phyloP scores from a whole-genome alignment of 257 asterid genomes.

The Solanum bukasovii region DNA sequence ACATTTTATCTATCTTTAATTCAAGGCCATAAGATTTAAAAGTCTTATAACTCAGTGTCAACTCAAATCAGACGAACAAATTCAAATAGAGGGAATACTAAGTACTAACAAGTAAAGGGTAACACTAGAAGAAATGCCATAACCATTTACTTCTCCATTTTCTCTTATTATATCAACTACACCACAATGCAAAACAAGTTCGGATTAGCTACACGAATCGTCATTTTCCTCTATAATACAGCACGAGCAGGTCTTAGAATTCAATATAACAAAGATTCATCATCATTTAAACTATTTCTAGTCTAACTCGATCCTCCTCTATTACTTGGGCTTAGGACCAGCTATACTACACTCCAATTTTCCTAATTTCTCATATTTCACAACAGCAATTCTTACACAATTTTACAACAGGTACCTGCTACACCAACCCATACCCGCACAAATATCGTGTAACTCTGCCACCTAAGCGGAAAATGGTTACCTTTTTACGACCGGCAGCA shows the following conservation, averaged over 20 bases:
- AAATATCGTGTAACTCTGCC: background rate
- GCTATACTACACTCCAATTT: background rate
- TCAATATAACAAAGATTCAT: background rate
- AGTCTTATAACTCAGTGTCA: background rate
- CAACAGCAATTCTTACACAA: background rate
- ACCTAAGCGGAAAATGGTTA: background rate
- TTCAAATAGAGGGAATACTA: background rate
- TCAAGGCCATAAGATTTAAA: background rate
- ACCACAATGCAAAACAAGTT: background rate
- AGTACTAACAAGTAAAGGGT: background rate
- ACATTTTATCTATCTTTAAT: background rate
- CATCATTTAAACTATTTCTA: background rate
- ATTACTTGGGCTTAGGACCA: background rate
- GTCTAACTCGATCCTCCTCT: background rate
- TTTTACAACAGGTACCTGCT: background rate
- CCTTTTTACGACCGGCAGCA: slow-evolving; percentile 93
- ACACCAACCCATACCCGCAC: background rate
- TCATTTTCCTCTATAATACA: background rate
- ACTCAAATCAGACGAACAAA: background rate
- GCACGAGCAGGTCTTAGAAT: background rate
- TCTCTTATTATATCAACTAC: background rate
- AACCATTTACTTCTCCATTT: background rate
- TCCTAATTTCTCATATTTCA: background rate
- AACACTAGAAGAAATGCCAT: background rate
- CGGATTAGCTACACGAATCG: background rate